These are phyloP conservation scores for Cokeromyces recurvatus DNA, from an alignment of 371 early-diverging fungal genomes.

Conservation along the genomic window DNA sequence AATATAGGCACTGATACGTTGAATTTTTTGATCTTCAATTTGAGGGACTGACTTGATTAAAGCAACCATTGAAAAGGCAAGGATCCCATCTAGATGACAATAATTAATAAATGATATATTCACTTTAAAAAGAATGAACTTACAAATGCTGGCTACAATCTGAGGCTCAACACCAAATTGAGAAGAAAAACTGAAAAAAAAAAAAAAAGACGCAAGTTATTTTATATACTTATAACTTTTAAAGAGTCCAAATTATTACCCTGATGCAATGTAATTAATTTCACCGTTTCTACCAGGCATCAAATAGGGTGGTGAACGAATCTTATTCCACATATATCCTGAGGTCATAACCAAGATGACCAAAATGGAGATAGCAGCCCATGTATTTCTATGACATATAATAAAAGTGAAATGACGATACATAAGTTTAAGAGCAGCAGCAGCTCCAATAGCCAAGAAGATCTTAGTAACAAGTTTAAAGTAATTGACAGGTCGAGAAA, in stretches of 20 bases:
- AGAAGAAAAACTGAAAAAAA: conserved; percentile 56
- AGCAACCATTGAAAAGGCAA: conserved; percentile 45
- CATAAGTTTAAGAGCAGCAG: conserved; percentile 36
- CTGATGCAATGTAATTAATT: conserved; percentile 59
- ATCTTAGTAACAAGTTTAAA: conserved; percentile 35
- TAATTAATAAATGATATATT: neutral
- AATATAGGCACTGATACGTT: conserved; percentile 54
- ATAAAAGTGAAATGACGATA: conserved; percentile 47
- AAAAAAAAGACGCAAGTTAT: no score
- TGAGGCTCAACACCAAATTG: conserved; percentile 80
- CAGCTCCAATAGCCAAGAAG: conserved; percentile 33
- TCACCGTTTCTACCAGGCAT: conserved; percentile 54
- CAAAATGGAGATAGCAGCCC: conserved; percentile 53
- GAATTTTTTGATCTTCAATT: conserved; percentile 35
- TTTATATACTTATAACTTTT: neutral
- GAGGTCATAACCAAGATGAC: conserved; percentile 72
- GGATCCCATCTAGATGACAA: conserved; percentile 45
- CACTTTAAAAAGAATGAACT: conserved; percentile 17
- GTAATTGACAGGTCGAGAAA: conserved; percentile 46
- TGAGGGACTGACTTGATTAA: conserved; percentile 39
- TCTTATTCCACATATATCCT: conserved; percentile 90
- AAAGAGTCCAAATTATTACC: conserved; percentile 29
- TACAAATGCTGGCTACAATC: conserved; percentile 75
- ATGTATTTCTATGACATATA: conserved; percentile 53
- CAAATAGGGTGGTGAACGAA: conserved; percentile 72